These are phyloP conservation scores for Penicillium steckii DNA, from an alignment of 495 filamentous ascomycete genomes.

Conservation along the genomic window DNA sequence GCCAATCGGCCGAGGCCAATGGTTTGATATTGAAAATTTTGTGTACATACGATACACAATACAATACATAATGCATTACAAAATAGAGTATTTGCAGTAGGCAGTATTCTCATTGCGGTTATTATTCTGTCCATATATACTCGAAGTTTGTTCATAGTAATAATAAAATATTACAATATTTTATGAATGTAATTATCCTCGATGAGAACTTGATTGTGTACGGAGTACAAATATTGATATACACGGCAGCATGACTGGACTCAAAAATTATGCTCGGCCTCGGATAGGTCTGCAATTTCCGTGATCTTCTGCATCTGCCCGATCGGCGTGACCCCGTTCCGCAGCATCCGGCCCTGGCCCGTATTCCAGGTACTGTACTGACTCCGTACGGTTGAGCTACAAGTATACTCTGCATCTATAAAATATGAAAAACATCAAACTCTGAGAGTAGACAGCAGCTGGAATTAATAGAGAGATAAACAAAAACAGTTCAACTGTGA, in stretches of 20 bases:
- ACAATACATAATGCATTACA: neutral
- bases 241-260: neutral
- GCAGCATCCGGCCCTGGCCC: slow-evolving; percentile 32
- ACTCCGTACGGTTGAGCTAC: neutral
- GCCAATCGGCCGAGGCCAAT: slow-evolving; percentile 16
- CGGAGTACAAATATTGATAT: neutral
- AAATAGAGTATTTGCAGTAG: neutral
- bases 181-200: too few species aligned
- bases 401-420: too few species aligned
- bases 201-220: neutral
- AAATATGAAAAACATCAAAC: too few species aligned
- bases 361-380: neutral
- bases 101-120: neutral
- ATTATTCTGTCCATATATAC: too few species aligned
- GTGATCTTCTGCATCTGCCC: slow-evolving; percentile 24
- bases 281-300: slow-evolving; percentile 13
- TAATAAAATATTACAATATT: too few species aligned
- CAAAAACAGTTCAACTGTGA: too few species aligned
- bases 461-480: too few species aligned
- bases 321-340: slow-evolving; percentile 35
- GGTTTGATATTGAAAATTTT: slow-evolving; percentile 28
- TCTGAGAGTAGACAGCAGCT: too few species aligned
- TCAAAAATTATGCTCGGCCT: neutral
- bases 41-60: neutral
- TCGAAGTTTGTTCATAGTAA: too few species aligned